A percentile compares a stretch with the other conserved stretches of the same genome.
Conservation (phyloP, 805 yeast genomes). For the Pichia ethanolica region DNA sequence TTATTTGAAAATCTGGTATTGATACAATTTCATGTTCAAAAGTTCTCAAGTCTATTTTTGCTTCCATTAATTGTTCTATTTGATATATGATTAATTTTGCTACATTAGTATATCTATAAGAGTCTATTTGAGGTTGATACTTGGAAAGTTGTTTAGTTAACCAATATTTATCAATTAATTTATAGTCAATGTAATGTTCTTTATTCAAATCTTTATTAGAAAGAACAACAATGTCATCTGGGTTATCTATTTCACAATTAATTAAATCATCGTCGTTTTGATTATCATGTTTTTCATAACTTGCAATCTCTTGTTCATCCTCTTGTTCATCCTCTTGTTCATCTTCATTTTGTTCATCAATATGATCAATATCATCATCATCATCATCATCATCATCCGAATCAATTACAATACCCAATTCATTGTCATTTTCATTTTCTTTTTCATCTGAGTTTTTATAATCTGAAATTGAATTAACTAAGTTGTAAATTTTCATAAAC, state of each 20-base stretch:
- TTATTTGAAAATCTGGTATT: slow-evolving; percentile 43
- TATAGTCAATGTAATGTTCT: slow-evolving; percentile 5
- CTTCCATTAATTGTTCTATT: slow-evolving; percentile 28
- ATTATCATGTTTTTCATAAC: neutral
- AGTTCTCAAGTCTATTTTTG: slow-evolving; percentile 31
- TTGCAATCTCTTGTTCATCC: slow-evolving; percentile 17
- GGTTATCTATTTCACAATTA: slow-evolving; percentile 19
- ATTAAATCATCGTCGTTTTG: slow-evolving; percentile 21
- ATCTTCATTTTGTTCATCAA: slow-evolving; percentile 6
- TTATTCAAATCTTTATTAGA: slow-evolving; percentile 10
- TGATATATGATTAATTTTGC: slow-evolving; percentile 33
- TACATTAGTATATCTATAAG: slow-evolving; percentile 28
- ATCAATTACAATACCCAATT: slow-evolving; percentile 27
- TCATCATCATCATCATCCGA: slow-evolving; percentile 28
- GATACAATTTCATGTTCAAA: slow-evolving; percentile 50
- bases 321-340: neutral
- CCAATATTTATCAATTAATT: slow-evolving; percentile 36
- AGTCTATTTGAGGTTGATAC: slow-evolving; percentile 30
- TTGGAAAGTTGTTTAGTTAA: slow-evolving; percentile 43
- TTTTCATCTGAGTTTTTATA: slow-evolving; percentile 21
- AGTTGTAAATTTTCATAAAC: slow-evolving; percentile 38
- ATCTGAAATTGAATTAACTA: slow-evolving; percentile 45
- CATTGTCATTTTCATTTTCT: slow-evolving; percentile 28
- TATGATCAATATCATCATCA: slow-evolving; percentile 21
- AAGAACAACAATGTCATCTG: slow-evolving; percentile 15